Percentiles rank a stretch among this genome's conserved stretches.
phyloP scores from a whole-genome alignment of 2,329 filamentous ascomycete genomes.

The Leptographium procerum region DNA sequence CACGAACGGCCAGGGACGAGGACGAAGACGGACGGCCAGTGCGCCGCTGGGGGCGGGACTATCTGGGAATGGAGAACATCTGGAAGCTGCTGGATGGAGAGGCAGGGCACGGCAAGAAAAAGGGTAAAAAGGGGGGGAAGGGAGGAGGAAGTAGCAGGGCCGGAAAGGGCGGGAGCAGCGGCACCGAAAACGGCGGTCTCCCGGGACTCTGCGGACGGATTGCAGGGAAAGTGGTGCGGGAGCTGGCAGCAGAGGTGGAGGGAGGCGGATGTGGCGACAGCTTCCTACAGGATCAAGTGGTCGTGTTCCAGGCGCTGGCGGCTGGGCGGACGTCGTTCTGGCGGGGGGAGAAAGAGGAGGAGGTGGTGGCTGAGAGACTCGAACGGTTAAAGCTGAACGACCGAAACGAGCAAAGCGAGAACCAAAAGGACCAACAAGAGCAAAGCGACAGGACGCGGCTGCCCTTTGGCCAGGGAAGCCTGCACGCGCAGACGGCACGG shows the following conservation, averaged over 20 bases:
- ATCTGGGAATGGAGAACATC: conserved; percentile 10
- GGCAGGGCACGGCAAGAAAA: neutral
- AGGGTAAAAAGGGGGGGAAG: conserved; percentile 2
- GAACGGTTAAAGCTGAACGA: neutral
- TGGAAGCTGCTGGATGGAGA: neutral
- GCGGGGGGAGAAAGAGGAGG: conserved; percentile 10
- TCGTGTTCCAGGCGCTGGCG: conserved; percentile 48
- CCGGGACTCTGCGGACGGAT: conserved; percentile 17
- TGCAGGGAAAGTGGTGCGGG: conserved; percentile 26
- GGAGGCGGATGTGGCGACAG: conserved; percentile 38
- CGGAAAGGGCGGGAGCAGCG: neutral
- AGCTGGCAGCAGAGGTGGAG: conserved; percentile 33
- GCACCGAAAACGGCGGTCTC: conserved; percentile 12
- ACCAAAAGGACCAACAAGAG: conserved; percentile 8
- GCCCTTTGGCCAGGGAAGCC: conserved; percentile 45
- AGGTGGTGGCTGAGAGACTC: conserved; percentile 8
- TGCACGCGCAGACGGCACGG: conserved; percentile 47
- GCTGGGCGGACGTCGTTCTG: conserved; percentile 38
- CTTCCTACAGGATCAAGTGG: conserved; percentile 49
- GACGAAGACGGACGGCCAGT: neutral
- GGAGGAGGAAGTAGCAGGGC: no score
- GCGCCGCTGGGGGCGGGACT: conserved; percentile 34
- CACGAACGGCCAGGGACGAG: conserved; percentile 26
- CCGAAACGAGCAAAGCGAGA: neutral
- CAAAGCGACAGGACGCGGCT: conserved; percentile 32